Evolutionary conservation across 1,139 yeast species (phyloP), one percentile per base, ranked within the genome.

Genomic region (Debaryomyces nepalensis): DNA sequence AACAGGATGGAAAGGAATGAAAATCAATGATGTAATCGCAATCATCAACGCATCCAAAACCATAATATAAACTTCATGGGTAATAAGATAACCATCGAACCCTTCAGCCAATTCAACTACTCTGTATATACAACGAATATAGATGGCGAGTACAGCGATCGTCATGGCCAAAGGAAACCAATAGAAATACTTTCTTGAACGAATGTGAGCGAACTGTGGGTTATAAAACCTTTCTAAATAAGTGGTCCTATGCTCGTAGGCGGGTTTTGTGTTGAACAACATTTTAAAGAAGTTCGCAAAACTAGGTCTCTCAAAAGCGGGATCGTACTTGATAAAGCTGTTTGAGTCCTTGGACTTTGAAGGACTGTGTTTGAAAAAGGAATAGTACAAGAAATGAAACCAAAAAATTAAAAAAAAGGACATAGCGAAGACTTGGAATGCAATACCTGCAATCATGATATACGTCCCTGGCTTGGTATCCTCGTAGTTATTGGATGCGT

Each of bases 61-160:
- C 73, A 91, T 75, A 52, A 91, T 76, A 61, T 76, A 89, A 26
- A 75, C 75, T 63, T 93, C 98, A 53, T 82, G 83, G 1, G 68
- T 64, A 44, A 88, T 83, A 50, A 90, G 69, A 48, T 71, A 76
- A 0, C 97, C 96, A 4, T 55, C 41, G 81, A 90, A 90, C 11
- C 97, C 97, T 55, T 84, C 79, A 3, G 84, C 70, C 46, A 90
- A 73, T 61, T 91, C 97, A 15, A 82, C 79, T 41, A 89, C 82
- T 64, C 97, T 79, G 64, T 88, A 91, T 29, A 86, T 70, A 60
- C 95, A 87, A 63, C 97, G 80, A 40, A 81, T 74, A 54, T 78
- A 86, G 32, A 89, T 74, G 9, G 79, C 75, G 7, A 83, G 22
- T 2, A 84, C 83, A 1, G 87, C 73, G 7, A 68, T 37, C 0